Evolutionary conservation across 768 basidiomycete species (phyloP).

Genomic region (Kwoniella dejecticola): DNA sequence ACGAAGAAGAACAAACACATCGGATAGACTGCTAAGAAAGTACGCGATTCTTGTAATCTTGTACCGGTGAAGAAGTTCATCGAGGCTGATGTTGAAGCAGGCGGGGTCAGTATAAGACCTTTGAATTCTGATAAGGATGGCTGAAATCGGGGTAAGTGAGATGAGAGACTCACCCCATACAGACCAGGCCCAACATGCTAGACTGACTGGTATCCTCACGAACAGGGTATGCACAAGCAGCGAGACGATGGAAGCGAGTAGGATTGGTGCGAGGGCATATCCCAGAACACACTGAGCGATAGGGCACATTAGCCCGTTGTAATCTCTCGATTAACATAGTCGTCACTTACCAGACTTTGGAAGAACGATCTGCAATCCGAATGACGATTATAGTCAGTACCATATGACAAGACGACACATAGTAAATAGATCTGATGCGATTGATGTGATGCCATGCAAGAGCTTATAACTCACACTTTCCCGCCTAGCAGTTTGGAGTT

Average conservation of each 20-base stretch:
- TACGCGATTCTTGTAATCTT: constrained; percentile 84
- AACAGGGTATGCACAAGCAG: constrained; percentile 79
- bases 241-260: constrained; percentile 83
- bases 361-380: constrained; percentile 75
- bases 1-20: constrained; percentile 90
- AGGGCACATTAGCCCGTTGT: background rate
- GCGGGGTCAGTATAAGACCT: too few relatives aligned
- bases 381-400: constrained; percentile 6
- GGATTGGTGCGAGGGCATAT: constrained; percentile 90
- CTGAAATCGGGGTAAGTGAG: background rate
- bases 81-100: constrained; percentile 68
- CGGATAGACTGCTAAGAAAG: constrained; percentile 94
- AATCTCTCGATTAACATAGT: background rate
- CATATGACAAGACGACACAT: too few relatives aligned
- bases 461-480: constrained; percentile 57
- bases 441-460: too few relatives aligned
- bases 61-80: constrained; percentile 96
- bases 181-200: constrained; percentile 91
- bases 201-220: constrained; percentile 79
- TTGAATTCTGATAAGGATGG: too few relatives aligned
- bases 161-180: constrained; percentile 78
- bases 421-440: too few relatives aligned
- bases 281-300: constrained; percentile 71
- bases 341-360: constrained; percentile 72
- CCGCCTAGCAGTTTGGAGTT: constrained; percentile 74